Base-by-base conservation (phyloP, 179 eudicot genomes). In the Kewa caespitosa region DNA sequence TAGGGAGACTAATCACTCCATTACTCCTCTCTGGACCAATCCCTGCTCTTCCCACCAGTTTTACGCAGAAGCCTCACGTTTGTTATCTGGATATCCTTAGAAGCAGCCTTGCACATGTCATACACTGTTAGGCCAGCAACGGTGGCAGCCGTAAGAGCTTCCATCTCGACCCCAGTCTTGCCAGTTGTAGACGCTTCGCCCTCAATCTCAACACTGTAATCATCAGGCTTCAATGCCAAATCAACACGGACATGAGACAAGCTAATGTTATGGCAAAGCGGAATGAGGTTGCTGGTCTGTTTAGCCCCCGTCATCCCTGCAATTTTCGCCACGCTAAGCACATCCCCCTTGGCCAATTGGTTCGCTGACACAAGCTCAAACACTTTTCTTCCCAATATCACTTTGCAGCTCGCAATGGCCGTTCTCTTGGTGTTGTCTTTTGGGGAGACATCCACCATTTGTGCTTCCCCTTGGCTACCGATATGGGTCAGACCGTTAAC, bases 81-180 rank as follows among this genome's bases (percentile, higher is more conserved):
- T 17, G 95, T 87, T 52, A 93, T 85, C 81, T 85, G 81, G 38
- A 93, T 91, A 77, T 87, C 81, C 80, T 93, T 95, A n/a, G 97
- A 93, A 75, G 90, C 92, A 82, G 99, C 98, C 80, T 95, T 95
- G 86, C 99, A 93, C 99, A 91, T 95, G 75, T 95, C 99, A 77
- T 95, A 95, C 17, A 95, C 92, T 3, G 96, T 93, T 32, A 95
- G 84, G 23, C 98, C 97, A 11, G 98, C 94, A 76, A 95, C 64
- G 34, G 88, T 79, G 50, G 91, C 97, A 23, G 94, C 97, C 32
- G 94, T 90, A 90, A 96, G 54, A 15, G 98, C 98, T 86, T 96
- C 99, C 98, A 96, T 95, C 84, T 91, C 98, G 41, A 93, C 99
- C 78, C 98, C 99, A 4, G 97, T 95, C 85, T 88, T 95, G 71